A percentile compares a stretch with the other conserved stretches of the same genome.
Conservation (phyloP, 2,329 filamentous ascomycete species). For the Iodosphaeria phyllophila region DNA sequence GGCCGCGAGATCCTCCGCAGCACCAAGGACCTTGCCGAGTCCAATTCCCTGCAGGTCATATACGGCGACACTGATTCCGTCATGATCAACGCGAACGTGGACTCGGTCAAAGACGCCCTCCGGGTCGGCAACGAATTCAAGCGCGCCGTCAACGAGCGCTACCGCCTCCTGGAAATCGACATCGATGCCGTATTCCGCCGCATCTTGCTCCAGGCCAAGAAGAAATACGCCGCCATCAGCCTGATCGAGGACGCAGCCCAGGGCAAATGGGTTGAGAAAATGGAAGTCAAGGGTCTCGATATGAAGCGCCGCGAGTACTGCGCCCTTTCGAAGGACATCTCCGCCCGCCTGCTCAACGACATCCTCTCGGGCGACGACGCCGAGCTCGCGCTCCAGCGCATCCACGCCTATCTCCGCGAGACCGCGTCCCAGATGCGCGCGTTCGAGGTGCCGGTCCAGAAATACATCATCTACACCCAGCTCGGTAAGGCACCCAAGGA, state of each 20-base stretch:
- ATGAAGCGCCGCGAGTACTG: slow-evolving; percentile 98
- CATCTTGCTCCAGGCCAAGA: slow-evolving; percentile 88
- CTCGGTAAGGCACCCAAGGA: slow-evolving; percentile 86
- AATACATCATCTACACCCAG: slow-evolving; percentile 97
- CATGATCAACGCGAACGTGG: slow-evolving; percentile 98
- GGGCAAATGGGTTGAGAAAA: slow-evolving; percentile 83
- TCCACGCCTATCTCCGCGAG: slow-evolving; percentile 83
- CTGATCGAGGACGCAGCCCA: slow-evolving; percentile 61
- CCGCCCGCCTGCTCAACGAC: slow-evolving; percentile 75
- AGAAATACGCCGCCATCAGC: slow-evolving; percentile 97
- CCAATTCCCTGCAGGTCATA: slow-evolving; percentile 79
- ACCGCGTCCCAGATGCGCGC: slow-evolving; percentile 77
- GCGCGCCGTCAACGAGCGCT: slow-evolving; percentile 81
- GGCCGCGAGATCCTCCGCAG: slow-evolving; percentile 92
- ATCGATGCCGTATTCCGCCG: slow-evolving; percentile 95
- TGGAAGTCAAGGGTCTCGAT: slow-evolving; percentile 95
- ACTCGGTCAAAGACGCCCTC: slow-evolving; percentile 77
- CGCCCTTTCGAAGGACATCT: slow-evolving; percentile 85
- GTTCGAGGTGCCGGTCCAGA: slow-evolving; percentile 52
- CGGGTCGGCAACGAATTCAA: slow-evolving; percentile 93
- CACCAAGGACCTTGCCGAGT: slow-evolving; percentile 90
- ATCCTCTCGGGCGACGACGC: slow-evolving; percentile 87
- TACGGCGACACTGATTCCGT: slow-evolving; percentile 98
- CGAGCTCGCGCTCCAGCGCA: slow-evolving; percentile 70
- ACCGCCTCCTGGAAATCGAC: slow-evolving; percentile 86